Conservation (phyloP, 1,284 basidiomycete species). For the Flammula alnicola region DNA sequence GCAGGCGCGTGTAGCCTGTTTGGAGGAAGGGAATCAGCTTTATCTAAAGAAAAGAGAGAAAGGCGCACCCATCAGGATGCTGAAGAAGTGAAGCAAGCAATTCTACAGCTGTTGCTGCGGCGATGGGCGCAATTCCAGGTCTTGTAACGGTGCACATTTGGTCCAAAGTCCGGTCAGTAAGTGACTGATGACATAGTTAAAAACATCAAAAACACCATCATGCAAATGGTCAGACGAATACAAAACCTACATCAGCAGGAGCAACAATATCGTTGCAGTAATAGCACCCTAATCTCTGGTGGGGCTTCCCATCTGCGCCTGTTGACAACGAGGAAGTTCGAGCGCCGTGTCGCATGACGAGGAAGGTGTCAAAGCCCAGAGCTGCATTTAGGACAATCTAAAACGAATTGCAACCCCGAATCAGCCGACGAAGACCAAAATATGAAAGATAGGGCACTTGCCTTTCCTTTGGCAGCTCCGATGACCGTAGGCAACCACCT, state of each 20-base stretch:
- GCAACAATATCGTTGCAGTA: slow-evolving; percentile 99
- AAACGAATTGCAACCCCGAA: too few relatives aligned
- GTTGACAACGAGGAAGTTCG: slow-evolving; percentile 43
- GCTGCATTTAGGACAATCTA: slow-evolving; percentile 95
- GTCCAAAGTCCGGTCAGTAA: slow-evolving; percentile 94
- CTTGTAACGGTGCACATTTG: slow-evolving; percentile 99
- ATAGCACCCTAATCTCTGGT: slow-evolving; percentile 82
- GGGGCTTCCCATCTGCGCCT: slow-evolving; percentile 36
- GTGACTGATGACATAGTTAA: slow-evolving; percentile 61
- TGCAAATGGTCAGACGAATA: slow-evolving; percentile 2
- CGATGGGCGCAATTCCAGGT: slow-evolving; percentile 94
- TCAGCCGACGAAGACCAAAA: too few relatives aligned
- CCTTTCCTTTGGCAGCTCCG: slow-evolving; percentile 84
- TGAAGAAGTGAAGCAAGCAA: slow-evolving; percentile 89
- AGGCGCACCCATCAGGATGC: slow-evolving; percentile 83
- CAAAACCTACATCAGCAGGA: slow-evolving; percentile 80
- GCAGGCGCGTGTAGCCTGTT: slow-evolving; percentile 69
- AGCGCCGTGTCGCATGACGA: slow-evolving; percentile 96
- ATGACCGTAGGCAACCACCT: slow-evolving; percentile 95
- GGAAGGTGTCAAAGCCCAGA: slow-evolving; percentile 93
- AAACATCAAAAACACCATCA: slow-evolving; percentile 1
- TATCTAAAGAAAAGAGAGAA: too few relatives aligned
- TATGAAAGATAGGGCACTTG: slow-evolving; percentile 36
- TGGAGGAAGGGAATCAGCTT: too few relatives aligned
- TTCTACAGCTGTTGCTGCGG: slow-evolving; percentile 91